Base-by-base conservation (phyloP, 148 eudicot species). In the Oxyria digyna region DNA sequence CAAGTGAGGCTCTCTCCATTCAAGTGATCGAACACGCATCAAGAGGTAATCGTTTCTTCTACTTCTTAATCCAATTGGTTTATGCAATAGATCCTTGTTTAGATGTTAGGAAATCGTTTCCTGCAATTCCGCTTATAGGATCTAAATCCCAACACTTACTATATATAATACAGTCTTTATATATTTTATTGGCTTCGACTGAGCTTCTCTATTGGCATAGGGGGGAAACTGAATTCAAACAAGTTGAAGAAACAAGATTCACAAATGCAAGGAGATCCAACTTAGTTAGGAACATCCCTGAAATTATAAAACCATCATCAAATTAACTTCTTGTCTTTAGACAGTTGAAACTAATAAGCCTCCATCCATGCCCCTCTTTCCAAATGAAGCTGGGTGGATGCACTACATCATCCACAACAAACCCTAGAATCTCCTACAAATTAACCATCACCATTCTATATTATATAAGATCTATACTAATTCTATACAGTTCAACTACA, bases 221-320 rank as follows among this genome's bases (percentile, higher is more conserved):
- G n/a, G n/a, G n/a, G n/a, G n/a, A n/a, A 52, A 52, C 14, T 52
- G 59, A 54, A 54, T 10, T 10, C 32, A 52, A 9, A 54, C 29
- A 23, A 54, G 3, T 24, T 50, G 31, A 26, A 54, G 31, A 26
- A 35, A 23, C 23, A 54, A 54, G 62, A 26, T 54, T 23, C 62
- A 54, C 62, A 54, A 54, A 54, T 23, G 31, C 62, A 54, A 54
- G 62, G 62, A 31, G 32, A 54, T 54, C 62, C 62, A 24, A 54
- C 14, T 26, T 12, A 54, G 23, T 54, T 0, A 11, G 31, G 15
- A 23, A 54, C 15, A 54, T 24, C 32, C 62, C 62, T 54, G 24
- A 54, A 12, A 23, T 54, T 12, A 24, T 54, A 24, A 54, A 54
- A 54, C 13, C 6, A 52, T 54, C 62, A 29, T 15, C 31, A 24